Percentiles rank a stretch among this genome's conserved stretches.
Evolutionary conservation across 2,329 filamentous ascomycete species (phyloP).

Genomic region (Lachnellula cervina): DNA sequence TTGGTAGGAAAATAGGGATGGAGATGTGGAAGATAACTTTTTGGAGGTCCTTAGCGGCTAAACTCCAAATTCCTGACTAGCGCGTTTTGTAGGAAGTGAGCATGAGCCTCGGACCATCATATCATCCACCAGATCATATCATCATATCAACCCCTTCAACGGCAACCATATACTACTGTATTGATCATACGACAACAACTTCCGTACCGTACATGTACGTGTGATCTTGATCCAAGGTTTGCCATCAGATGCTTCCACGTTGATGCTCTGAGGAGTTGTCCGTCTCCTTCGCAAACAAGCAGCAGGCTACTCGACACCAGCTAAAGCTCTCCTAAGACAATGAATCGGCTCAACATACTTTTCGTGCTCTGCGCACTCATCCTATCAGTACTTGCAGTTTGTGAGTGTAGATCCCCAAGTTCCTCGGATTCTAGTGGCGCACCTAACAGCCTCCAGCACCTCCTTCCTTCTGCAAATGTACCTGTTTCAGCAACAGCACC

Average conservation of each 20-base stretch:
- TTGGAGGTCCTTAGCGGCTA: conserved; percentile 8
- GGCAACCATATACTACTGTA: background rate
- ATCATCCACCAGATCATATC: too few relatives aligned
- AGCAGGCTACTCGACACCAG: background rate
- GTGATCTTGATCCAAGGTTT: background rate
- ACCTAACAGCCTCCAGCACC: conserved; percentile 42
- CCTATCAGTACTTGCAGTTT: conserved; percentile 21
- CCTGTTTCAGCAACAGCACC: conserved; percentile 65
- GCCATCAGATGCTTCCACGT: background rate
- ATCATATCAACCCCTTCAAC: background rate
- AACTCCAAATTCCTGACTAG: background rate
- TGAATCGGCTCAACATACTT: conserved; percentile 18
- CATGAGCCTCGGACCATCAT: too few relatives aligned
- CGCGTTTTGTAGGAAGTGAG: background rate
- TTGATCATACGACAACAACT: background rate
- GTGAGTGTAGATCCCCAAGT: conserved; percentile 17
- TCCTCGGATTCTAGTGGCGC: background rate
- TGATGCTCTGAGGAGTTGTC: background rate
- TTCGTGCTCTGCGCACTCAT: conserved; percentile 24
- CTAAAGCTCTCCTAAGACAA: conserved; percentile 2
- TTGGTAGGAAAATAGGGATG: background rate
- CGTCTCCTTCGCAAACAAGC: background rate
- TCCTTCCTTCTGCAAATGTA: conserved; percentile 65
- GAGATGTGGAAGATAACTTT: conserved; percentile 13
- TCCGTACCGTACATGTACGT: background rate